Evolutionary conservation across 2,329 filamentous ascomycete species (phyloP), one percentile per base, ranked within the genome.

Genomic region (Monascus ruber): DNA sequence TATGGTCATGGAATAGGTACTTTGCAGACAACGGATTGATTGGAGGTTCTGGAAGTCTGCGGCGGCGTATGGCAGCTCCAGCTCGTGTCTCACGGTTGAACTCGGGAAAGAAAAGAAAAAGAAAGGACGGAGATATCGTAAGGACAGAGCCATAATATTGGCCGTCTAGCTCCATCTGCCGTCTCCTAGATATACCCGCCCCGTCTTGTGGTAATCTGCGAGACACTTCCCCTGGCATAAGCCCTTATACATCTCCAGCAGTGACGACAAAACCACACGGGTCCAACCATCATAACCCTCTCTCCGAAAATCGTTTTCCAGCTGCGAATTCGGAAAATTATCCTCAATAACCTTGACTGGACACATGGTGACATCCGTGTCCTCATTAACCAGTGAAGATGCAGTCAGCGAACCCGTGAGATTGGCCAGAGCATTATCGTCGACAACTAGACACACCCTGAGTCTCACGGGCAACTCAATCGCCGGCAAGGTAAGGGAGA

Each of bases 261-360:
- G 37, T 6, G 52, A 46, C 31, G 43, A 43, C 3, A 58, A 38
- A 6, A 46, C 47, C 40, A 58, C 47, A 26, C 31, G 51, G 3
- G 49, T 51, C 49, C 49, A 56, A 1, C 55, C 53, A 4, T 38
- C 43, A 45, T 54, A 56, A 8, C 41, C 50, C 6, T 34, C 29
- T 5, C 34, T 32, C 4, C 47, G 10, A 17, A 36, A 46, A 31
- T 46, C 28, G 25, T 50, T 43, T 4, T 35, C 42, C 29, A 48
- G 42, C 10, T 42, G 36, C 17, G 41, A 32, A 36, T 57, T 52
- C 2, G 55, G 55, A 26, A 48, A 58, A 35, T 55, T 55, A 32
- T 57, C 51, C 42, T 58, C 55, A 24, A 58, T 31, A 17, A 54
- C 42, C 26, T 53, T 58, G 4, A 58, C 44, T 36, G 46, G 53